A percentile compares a stretch with the other conserved stretches of the same genome.
These are phyloP conservation scores for Beverwykella pulmonaria DNA, from an alignment of 495 filamentous ascomycete species.

Conservation along the genomic window DNA sequence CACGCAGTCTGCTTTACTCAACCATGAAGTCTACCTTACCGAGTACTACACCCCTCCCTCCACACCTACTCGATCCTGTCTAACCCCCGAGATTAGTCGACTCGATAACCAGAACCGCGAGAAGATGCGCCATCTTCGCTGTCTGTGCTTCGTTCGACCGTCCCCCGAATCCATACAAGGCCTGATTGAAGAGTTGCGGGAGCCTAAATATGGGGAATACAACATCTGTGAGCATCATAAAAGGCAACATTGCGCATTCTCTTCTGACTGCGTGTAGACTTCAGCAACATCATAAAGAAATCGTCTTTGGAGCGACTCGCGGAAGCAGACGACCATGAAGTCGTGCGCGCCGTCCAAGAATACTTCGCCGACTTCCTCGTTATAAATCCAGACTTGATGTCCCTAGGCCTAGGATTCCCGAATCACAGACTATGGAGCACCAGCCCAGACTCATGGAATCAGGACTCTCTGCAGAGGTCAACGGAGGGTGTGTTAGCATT, in stretches of 20 bases:
- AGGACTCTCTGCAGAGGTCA: constrained; percentile 78
- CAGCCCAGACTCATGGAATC: constrained; percentile 85
- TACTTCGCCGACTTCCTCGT: constrained; percentile 94
- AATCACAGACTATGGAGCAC: constrained; percentile 72
- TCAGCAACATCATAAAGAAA: constrained; percentile 96
- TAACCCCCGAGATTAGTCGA: constrained; percentile 54
- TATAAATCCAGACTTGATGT: constrained; percentile 91
- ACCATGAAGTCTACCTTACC: constrained; percentile 96
- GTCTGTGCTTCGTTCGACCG: constrained; percentile 89
- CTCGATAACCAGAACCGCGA: constrained; percentile 88
- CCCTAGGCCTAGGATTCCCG: constrained; percentile 74
- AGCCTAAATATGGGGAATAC: constrained; percentile 98
- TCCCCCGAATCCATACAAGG: constrained; percentile 88
- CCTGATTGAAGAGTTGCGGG: constrained; percentile 91
- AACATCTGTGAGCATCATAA: constrained; percentile 64
- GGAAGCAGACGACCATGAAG: constrained; percentile 97
- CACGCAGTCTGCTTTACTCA: constrained; percentile 93
- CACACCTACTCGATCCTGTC: neutral
- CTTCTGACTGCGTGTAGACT: constrained; percentile 55
- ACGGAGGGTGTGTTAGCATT: constrained; percentile 84
- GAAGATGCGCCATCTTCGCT: constrained; percentile 96
- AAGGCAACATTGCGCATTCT: neutral
- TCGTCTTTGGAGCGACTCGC: constrained; percentile 92
- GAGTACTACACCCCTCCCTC: constrained; percentile 54
- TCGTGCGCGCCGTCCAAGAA: constrained; percentile 89